Evolutionary conservation across 108 stramenopile species (phyloP).

Genomic region (Craspedostauros australis): DNA sequence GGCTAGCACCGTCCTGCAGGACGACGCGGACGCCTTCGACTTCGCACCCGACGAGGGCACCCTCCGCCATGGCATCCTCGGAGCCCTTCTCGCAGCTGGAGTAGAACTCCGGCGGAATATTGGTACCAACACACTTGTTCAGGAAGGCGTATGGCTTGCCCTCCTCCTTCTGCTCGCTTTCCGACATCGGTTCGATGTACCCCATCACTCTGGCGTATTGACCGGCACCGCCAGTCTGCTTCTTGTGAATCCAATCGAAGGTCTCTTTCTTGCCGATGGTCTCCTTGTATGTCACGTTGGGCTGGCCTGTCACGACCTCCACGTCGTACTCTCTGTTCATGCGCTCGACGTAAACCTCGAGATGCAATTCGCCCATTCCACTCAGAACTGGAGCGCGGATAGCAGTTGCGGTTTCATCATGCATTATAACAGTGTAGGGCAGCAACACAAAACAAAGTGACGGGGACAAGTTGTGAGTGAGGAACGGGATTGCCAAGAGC

Average conservation of each 20-base stretch:
- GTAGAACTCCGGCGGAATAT: constrained; percentile 97
- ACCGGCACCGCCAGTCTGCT: constrained; percentile 97
- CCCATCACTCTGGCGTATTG: constrained; percentile 97
- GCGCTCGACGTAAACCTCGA: constrained; percentile 99
- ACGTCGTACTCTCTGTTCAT: constrained; percentile 97
- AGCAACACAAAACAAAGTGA: too few relatives aligned
- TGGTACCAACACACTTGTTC: constrained; percentile 91
- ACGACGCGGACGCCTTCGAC: constrained; percentile 92
- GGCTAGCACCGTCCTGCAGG: constrained; percentile 87
- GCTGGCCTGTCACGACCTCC: constrained; percentile 86
- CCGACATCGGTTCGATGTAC: constrained; percentile 91
- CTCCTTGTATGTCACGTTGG: constrained; percentile 98
- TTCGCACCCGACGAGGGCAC: constrained; percentile 88
- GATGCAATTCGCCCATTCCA: constrained; percentile 99
- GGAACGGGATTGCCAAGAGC: too few relatives aligned
- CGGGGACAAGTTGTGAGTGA: too few relatives aligned
- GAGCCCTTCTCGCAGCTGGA: constrained; percentile 94
- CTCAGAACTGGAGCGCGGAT: too few relatives aligned
- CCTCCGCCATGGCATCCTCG: constrained; percentile 86
- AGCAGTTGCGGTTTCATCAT: too few relatives aligned
- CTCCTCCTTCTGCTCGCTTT: constrained; percentile 71
- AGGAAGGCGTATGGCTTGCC: constrained; percentile 79
- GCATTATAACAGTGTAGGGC: too few relatives aligned
- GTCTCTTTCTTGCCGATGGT: constrained; percentile 74
- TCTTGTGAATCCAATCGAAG: constrained; percentile 99